Conservation (phyloP, 2,329 filamentous ascomycete genomes). For the Dothideomycetes sp. region DNA sequence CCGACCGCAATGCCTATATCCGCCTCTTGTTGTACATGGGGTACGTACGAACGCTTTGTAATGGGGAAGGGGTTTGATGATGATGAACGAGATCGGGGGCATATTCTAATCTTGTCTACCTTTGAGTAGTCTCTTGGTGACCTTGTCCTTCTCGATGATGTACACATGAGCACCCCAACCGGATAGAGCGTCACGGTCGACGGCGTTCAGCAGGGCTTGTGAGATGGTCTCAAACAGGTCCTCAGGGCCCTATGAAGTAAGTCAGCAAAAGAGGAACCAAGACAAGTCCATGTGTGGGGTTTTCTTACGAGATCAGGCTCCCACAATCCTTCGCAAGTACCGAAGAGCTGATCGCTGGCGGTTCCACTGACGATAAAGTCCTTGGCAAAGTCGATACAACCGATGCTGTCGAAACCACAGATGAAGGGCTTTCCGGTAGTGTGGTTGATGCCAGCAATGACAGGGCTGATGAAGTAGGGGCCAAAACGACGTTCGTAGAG, state of each 20-base stretch:
- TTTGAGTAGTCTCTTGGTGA: conserved; percentile 97
- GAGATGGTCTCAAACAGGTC: conserved; percentile 98
- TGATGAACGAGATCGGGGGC: neutral
- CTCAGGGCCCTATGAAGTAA: conserved; percentile 62
- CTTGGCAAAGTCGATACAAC: conserved; percentile 98
- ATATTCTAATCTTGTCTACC: conserved; percentile 67
- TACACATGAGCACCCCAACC: conserved; percentile 99
- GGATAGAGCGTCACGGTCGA: conserved; percentile 91
- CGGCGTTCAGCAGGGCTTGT: conserved; percentile 87
- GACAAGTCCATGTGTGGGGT: neutral
- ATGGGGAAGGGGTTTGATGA: no score
- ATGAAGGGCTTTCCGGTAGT: conserved; percentile 95
- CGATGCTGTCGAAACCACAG: conserved; percentile 97
- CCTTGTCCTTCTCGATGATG: conserved; percentile 99
- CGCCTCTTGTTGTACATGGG: conserved; percentile 9
- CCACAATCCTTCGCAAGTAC: conserved; percentile 96
- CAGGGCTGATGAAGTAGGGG: conserved; percentile 90
- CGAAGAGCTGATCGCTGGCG: conserved; percentile 93
- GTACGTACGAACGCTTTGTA: conserved; percentile 8
- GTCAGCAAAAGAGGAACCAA: conserved; percentile 10
- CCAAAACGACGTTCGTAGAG: conserved; percentile 96
- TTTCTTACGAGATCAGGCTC: conserved; percentile 82
- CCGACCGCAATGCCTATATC: conserved; percentile 13
- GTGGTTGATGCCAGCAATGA: conserved; percentile 89
- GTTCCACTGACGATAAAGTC: conserved; percentile 98